phyloP scores from a whole-genome alignment of 108 stramenopile genomes.

The Parmales sp. region DNA sequence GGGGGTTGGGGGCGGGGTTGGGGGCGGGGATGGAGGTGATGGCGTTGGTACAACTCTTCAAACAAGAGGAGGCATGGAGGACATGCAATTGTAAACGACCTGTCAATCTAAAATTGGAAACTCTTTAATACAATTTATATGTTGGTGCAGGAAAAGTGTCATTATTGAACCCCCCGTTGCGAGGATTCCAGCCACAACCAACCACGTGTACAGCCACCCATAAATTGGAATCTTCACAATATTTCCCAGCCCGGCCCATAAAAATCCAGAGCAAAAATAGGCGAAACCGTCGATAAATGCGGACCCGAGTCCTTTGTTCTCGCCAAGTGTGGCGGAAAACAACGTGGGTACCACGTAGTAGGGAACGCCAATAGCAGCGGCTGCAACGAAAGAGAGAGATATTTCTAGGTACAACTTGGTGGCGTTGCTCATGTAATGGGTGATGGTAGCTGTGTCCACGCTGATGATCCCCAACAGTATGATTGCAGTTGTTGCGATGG shows the following conservation, averaged over 20 bases:
- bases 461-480: not conserved
- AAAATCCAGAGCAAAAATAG: not conserved
- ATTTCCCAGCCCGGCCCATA: not conserved
- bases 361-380: not conserved
- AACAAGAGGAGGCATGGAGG: too few relatives aligned
- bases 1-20: not conserved
- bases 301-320: conserved; percentile 6
- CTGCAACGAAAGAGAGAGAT: not conserved
- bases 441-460: not conserved
- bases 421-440: not conserved
- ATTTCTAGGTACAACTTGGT: not conserved
- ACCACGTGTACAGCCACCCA: conserved; percentile 1
- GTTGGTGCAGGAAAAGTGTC: too few relatives aligned
- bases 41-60: too few relatives aligned
- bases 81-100: conserved; percentile 12
- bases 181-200: not conserved
- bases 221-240: not conserved
- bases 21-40: not conserved
- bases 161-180: too few relatives aligned
- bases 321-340: not conserved
- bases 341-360: not conserved
- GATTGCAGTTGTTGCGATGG: not conserved
- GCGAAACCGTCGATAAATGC: not conserved
- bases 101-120: too few relatives aligned
- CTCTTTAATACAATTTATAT: too few relatives aligned